A percentile compares a stretch with the other conserved stretches of the same genome.
These are phyloP conservation scores for Hypoxylon trugodes DNA, from an alignment of 495 filamentous ascomycete species.

Conservation along the genomic window DNA sequence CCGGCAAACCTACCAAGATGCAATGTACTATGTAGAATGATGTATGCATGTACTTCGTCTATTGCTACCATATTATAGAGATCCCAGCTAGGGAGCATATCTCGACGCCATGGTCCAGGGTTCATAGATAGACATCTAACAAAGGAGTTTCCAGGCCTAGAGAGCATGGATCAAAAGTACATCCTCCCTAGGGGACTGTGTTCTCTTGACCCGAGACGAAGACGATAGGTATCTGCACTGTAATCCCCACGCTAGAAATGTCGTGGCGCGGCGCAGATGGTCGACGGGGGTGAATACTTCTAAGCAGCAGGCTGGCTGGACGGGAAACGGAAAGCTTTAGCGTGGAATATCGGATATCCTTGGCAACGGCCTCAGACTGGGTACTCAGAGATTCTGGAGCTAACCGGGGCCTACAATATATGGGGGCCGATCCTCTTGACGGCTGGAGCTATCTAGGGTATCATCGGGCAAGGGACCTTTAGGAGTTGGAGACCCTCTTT, in stretches of 20 bases:
- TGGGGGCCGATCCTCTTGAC: slow-evolving; percentile 21
- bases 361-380: slow-evolving; percentile 1
- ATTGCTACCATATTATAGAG: slow-evolving; percentile 4
- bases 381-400: slow-evolving; percentile 9
- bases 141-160: slow-evolving; percentile 2
- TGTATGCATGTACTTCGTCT: background rate
- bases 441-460: slow-evolving; percentile 7
- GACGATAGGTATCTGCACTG: slow-evolving; percentile 3
- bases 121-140: slow-evolving; percentile 8
- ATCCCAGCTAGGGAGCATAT: slow-evolving; percentile 15
- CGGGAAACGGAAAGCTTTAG: slow-evolving; percentile 3
- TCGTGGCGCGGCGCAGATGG: slow-evolving; percentile 23
- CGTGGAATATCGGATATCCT: slow-evolving; percentile 23
- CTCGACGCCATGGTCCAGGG: slow-evolving; percentile 27
- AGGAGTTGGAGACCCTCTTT: slow-evolving; percentile 21
- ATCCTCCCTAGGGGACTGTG: too few relatives aligned
- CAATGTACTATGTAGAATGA: slow-evolving; percentile 5
- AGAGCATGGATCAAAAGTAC: background rate
- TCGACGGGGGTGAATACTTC: slow-evolving; percentile 18
- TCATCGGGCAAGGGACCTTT: slow-evolving; percentile 20
- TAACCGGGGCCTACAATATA: slow-evolving; percentile 6
- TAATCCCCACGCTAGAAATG: slow-evolving; percentile 30
- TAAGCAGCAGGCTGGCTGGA: slow-evolving; percentile 5
- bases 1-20: slow-evolving; percentile 3
- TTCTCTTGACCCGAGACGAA: background rate